Conservation (phyloP, 306 rosid species). For the Purshia tridentata region DNA sequence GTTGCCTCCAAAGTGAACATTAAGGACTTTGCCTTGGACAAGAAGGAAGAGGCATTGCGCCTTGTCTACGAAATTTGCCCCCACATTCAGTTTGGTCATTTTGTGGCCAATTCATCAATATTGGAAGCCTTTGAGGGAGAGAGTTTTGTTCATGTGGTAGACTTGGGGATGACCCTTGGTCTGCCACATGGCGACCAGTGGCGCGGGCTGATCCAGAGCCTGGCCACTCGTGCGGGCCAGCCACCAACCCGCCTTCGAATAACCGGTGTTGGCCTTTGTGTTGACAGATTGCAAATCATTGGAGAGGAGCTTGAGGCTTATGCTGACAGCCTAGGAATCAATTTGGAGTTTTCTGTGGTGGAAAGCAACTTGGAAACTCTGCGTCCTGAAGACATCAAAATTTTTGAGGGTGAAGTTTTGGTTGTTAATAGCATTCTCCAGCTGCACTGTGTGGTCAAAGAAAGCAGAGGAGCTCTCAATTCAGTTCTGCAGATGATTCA, state of each 20-base stretch:
- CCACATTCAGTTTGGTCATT: conserved; percentile 81
- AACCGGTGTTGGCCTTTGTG: conserved; percentile 57
- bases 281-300: conserved; percentile 40
- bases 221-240: conserved; percentile 29
- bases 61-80: conserved; percentile 76
- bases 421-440: conserved; percentile 81
- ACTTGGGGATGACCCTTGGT: conserved; percentile 77
- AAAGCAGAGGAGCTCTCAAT: conserved; percentile 81
- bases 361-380: conserved; percentile 60
- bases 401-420: conserved; percentile 54
- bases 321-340: conserved; percentile 50
- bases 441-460: conserved; percentile 85
- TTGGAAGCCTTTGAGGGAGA: conserved; percentile 98
- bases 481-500: conserved; percentile 69
- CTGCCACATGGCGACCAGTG: conserved; percentile 74
- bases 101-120: conserved; percentile 65
- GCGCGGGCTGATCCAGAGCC: conserved; percentile 56
- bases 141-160: conserved; percentile 76
- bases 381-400: conserved; percentile 44
- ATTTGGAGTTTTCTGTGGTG: conserved; percentile 52
- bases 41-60: conserved; percentile 66
- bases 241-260: conserved; percentile 46
- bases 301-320: conserved; percentile 56
- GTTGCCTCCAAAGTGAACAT: conserved; percentile 37
- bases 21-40: conserved; percentile 51